Conservation (phyloP, 768 basidiomycete species). For the Tulasnella calospora region DNA sequence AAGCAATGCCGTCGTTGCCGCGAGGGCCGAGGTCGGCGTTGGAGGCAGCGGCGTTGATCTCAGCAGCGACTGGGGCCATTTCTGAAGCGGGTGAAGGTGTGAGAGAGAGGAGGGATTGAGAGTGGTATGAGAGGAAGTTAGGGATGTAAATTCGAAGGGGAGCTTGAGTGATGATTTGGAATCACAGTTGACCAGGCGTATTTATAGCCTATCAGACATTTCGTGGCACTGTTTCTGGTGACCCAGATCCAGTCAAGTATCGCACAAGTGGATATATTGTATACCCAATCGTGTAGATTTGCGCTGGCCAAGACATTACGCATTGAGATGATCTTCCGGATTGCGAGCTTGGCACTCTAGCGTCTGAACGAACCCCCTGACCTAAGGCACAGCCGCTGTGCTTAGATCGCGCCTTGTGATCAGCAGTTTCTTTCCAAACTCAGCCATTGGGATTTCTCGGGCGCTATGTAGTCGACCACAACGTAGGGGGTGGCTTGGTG, state of each 20-base stretch:
- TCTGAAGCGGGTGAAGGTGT: neutral
- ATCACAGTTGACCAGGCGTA: neutral
- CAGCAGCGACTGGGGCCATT: neutral
- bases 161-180: neutral
- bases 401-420: neutral
- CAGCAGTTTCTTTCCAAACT: neutral
- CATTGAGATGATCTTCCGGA: neutral
- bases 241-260: neutral
- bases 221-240: neutral
- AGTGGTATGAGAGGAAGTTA: neutral
- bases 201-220: neutral
- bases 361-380: neutral
- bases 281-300: neutral
- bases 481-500: neutral
- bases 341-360: neutral
- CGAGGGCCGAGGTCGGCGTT: neutral
- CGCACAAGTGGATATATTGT: neutral
- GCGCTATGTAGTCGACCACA: neutral
- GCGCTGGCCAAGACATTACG: neutral
- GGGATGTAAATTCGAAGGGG: neutral
- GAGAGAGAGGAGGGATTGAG: neutral
- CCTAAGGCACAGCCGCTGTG: neutral
- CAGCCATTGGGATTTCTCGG: neutral
- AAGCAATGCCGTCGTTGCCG: neutral
- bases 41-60: neutral